Evolutionary conservation across 2,329 filamentous ascomycete species (phyloP), one percentile per base, ranked within the genome.

Genomic region (Colletotrichum caudatum): DNA sequence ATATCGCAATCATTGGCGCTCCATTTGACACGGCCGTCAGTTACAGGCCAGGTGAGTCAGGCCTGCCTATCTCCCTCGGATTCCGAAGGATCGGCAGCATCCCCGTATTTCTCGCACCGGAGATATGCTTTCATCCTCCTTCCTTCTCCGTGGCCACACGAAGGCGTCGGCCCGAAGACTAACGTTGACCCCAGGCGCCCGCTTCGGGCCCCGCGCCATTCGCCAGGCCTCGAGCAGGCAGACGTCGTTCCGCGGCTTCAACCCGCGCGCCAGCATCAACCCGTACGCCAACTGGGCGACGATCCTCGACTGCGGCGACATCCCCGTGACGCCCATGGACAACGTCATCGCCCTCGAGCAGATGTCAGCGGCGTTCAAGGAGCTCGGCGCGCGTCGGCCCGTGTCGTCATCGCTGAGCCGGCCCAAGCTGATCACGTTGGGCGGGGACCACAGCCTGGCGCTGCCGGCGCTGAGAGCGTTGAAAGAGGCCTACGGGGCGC

Each of bases 241-340:
- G 82, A 94, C 92, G 18, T 88, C 90, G 3, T 93, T 92, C 80
- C 89, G 94, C 53, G 92, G 92, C 78, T 84, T 93, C 87, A 97
- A 97, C 81, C 89, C 92, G 2, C 90, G 94, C 29, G 94, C 94
- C 1, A 88, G 87, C 50, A 87, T 97, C 75, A 98, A 97, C 81
- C 94, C 95, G 0, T 97, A 96, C 82, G 84, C 85, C 51, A 92
- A 88, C 66, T 95, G 93, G 92, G 92, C 93, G 0, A 90, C 84
- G 50, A 89, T 97, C 71, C 85, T 95, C 62, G 95, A 98, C 84
- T 98, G 95, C 80, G 95, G 95, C 58, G 95, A 97, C 79, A 94
- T 97, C 67, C 94, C 95, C 37, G 86, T 97, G 75, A 93, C 92
- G 0, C 94, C 94, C 0, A 92, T 97, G 76, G 94, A 97, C 83